A percentile compares a stretch with the other conserved stretches of the same genome.
Conservation (phyloP, 129 eudicot genomes). For the Chrysanthemum lavandulifolium region DNA sequence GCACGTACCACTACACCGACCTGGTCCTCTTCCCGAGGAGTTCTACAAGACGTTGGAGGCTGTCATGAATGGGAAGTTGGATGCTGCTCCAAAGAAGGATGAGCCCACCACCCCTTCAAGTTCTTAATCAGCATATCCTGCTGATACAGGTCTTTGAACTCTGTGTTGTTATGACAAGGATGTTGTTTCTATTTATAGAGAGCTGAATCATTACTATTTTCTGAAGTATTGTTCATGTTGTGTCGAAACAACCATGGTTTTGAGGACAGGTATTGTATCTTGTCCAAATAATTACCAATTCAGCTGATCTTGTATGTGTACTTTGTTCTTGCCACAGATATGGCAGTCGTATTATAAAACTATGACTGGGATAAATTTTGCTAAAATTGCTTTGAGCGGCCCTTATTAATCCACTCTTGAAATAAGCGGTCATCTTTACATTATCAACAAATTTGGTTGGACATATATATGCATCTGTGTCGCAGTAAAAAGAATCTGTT, state of each 20-base stretch:
- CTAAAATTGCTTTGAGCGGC: neutral
- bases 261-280: conserved; percentile 19
- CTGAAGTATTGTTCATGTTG: conserved; percentile 15
- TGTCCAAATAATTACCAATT: conserved; percentile 26
- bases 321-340: neutral
- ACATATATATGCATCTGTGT: too few relatives aligned
- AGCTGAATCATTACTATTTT: conserved; percentile 21
- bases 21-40: conserved; percentile 93
- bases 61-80: conserved; percentile 47
- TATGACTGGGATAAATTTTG: neutral
- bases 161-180: conserved; percentile 6
- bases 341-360: too few relatives aligned
- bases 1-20: conserved; percentile 94
- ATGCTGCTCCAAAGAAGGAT: conserved; percentile 47
- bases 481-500: too few relatives aligned
- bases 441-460: too few relatives aligned
- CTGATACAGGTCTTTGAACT: conserved; percentile 12
- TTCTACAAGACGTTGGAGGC: conserved; percentile 83
- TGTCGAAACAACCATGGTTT: conserved; percentile 14
- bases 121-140: conserved; percentile 15
- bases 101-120: conserved; percentile 44
- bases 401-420: too few relatives aligned
- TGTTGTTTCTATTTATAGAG: conserved; percentile 23
- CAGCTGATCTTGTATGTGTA: conserved; percentile 6
- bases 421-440: too few relatives aligned